Conservation (phyloP, 2,329 filamentous ascomycete genomes). For the Botryosphaeria dothidea region DNA sequence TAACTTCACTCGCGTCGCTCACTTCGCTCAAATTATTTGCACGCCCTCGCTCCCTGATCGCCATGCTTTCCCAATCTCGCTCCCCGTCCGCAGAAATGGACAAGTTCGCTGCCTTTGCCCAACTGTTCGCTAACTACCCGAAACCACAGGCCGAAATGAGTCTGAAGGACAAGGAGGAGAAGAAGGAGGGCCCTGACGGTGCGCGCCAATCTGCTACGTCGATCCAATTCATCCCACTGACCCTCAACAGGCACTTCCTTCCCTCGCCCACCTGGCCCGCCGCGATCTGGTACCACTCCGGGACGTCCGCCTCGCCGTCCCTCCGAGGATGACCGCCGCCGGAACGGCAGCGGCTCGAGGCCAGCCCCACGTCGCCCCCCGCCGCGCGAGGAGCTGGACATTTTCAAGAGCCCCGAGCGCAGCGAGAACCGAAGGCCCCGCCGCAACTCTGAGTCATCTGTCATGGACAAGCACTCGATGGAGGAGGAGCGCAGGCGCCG, state of each 20-base stretch:
- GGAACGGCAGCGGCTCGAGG: conserved; percentile 2
- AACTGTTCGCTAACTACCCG: conserved; percentile 46
- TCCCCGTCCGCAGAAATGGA: conserved; percentile 34
- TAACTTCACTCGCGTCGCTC: conserved; percentile 1
- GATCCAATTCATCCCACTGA: conserved; percentile 24
- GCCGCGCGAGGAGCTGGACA: conserved; percentile 36
- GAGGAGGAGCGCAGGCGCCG: conserved; percentile 58
- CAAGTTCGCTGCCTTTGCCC: conserved; percentile 39
- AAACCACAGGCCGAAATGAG: conserved; percentile 64
- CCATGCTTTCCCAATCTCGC: conserved; percentile 11
- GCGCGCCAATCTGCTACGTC: not conserved
- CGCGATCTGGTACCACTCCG: conserved; percentile 49
- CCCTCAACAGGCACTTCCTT: conserved; percentile 19
- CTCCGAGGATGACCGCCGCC: conserved; percentile 30
- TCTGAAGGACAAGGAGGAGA: conserved; percentile 64
- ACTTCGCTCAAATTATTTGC: not conserved
- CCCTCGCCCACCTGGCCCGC: conserved; percentile 39
- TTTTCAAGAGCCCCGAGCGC: conserved; percentile 36
- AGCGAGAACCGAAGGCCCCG: conserved; percentile 57
- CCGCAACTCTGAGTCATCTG: conserved; percentile 78
- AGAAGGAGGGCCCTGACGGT: conserved; percentile 22
- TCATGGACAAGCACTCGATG: conserved; percentile 63
- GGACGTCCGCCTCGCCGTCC: conserved; percentile 32
- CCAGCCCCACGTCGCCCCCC: conserved; percentile 24
- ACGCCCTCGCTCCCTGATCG: not conserved